Percentiles rank a stretch among this genome's conserved stretches.
These are phyloP conservation scores for Jatropha podagrica DNA, from an alignment of 441 rosid genomes.

Conservation along the genomic window DNA sequence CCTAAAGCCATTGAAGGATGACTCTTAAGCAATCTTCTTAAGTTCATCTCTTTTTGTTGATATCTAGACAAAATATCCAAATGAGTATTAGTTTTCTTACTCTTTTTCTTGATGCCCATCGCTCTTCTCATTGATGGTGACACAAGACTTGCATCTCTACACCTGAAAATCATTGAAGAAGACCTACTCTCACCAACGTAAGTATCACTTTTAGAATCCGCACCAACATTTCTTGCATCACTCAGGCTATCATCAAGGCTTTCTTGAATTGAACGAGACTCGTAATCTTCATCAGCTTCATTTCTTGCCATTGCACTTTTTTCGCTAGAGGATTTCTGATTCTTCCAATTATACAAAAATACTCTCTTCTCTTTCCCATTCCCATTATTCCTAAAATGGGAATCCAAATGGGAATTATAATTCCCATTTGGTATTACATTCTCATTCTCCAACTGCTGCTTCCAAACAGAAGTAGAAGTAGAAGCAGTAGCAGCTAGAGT, in stretches of 20 bases:
- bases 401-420: conserved; percentile 26
- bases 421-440: conserved; percentile 25
- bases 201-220: conserved; percentile 57
- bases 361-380: conserved; percentile 48
- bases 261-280: conserved; percentile 52
- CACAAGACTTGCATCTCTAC: conserved; percentile 61
- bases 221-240: conserved; percentile 57
- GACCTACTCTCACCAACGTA: conserved; percentile 47
- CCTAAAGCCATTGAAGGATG: conserved; percentile 46
- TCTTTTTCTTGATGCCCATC: conserved; percentile 47
- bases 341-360: conserved; percentile 84
- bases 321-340: conserved; percentile 59
- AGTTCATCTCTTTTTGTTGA: conserved; percentile 43
- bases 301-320: conserved; percentile 41
- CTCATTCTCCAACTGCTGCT: conserved; percentile 25
- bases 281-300: conserved; percentile 35
- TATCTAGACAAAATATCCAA: conserved; percentile 49
- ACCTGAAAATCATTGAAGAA: conserved; percentile 51
- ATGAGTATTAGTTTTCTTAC: conserved; percentile 50
- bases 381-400: conserved; percentile 32
- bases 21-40: conserved; percentile 39
- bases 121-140: conserved; percentile 47
- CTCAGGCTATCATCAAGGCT: conserved; percentile 69
- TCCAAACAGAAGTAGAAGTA: conserved; percentile 30
- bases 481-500: conserved; percentile 27